Conservation (phyloP, 805 yeast species). For the Metschnikowia arizonensis region DNA sequence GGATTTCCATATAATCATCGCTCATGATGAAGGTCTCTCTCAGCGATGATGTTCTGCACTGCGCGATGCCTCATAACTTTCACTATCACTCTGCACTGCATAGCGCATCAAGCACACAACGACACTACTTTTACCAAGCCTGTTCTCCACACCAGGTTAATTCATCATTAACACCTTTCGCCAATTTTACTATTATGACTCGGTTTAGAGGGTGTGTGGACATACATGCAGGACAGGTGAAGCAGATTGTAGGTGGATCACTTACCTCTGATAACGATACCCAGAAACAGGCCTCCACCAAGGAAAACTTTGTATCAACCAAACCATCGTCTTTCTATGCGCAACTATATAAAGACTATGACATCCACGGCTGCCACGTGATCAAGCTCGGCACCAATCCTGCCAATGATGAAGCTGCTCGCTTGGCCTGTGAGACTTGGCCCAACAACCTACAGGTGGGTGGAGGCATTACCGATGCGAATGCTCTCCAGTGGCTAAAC, state of each 20-base stretch:
- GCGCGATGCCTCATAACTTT: constrained; percentile 1
- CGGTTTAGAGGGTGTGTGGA: constrained; percentile 92
- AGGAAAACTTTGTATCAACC: constrained; percentile 69
- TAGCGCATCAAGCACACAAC: neutral
- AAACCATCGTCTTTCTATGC: constrained; percentile 77
- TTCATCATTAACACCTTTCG: too few species aligned
- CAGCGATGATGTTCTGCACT: constrained; percentile 2
- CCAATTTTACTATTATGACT: constrained; percentile 60
- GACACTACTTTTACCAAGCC: too few species aligned
- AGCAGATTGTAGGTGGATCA: constrained; percentile 96
- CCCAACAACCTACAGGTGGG: constrained; percentile 78
- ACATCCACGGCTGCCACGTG: constrained; percentile 80
- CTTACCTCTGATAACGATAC: constrained; percentile 49
- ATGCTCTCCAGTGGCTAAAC: constrained; percentile 76
- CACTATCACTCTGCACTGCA: neutral
- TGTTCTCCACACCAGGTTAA: too few species aligned
- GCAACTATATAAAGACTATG: constrained; percentile 53
- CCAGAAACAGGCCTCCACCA: constrained; percentile 26
- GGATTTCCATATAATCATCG: constrained; percentile 47
- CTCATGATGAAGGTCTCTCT: constrained; percentile 8
- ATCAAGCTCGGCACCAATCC: constrained; percentile 80
- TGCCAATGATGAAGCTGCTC: constrained; percentile 79
- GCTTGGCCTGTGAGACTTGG: constrained; percentile 69
- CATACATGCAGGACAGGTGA: constrained; percentile 90
- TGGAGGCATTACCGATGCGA: constrained; percentile 78